Conservation (phyloP, 345 rosid genomes). For the Arabis alpina region DNA sequence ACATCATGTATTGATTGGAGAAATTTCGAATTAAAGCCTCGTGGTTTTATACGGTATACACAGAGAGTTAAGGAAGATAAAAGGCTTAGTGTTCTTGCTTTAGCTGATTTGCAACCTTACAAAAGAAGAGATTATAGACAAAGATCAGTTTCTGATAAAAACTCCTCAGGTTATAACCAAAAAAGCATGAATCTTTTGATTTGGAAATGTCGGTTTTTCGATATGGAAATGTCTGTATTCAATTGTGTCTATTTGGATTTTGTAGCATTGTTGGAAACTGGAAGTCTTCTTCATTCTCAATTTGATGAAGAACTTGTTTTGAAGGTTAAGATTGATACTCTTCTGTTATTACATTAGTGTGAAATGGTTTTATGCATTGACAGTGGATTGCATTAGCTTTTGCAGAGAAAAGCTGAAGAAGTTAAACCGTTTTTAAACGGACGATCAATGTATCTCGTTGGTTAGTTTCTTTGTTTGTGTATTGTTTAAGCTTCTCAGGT, state of each 20-base stretch:
- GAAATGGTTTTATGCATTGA: conserved; percentile 29
- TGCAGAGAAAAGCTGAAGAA: conserved; percentile 81
- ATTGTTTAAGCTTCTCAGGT: conserved; percentile 17
- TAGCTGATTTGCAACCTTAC: conserved; percentile 38
- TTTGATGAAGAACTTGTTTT: conserved; percentile 61
- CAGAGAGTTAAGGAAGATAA: conserved; percentile 42
- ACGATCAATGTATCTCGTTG: conserved; percentile 87
- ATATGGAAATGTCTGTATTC: background rate
- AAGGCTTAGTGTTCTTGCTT: conserved; percentile 47
- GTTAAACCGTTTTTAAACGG: conserved; percentile 74
- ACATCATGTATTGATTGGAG: conserved; percentile 49
- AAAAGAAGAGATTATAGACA: conserved; percentile 30
- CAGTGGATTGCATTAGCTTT: conserved; percentile 29
- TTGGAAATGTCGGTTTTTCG: background rate
- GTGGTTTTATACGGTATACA: conserved; percentile 44
- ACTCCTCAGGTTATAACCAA: conserved; percentile 56
- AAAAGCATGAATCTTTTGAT: conserved; percentile 26
- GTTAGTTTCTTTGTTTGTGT: conserved; percentile 57
- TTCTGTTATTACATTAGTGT: background rate
- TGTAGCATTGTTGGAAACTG: conserved; percentile 72
- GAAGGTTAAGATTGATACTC: conserved; percentile 51
- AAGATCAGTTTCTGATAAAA: conserved; percentile 50
- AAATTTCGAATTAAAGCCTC: conserved; percentile 39
- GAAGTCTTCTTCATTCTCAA: conserved; percentile 44
- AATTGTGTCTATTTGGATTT: conserved; percentile 3